Base-by-base conservation (phyloP, 192 early-diverging fungal genomes). In the Linnemannia zychae region DNA sequence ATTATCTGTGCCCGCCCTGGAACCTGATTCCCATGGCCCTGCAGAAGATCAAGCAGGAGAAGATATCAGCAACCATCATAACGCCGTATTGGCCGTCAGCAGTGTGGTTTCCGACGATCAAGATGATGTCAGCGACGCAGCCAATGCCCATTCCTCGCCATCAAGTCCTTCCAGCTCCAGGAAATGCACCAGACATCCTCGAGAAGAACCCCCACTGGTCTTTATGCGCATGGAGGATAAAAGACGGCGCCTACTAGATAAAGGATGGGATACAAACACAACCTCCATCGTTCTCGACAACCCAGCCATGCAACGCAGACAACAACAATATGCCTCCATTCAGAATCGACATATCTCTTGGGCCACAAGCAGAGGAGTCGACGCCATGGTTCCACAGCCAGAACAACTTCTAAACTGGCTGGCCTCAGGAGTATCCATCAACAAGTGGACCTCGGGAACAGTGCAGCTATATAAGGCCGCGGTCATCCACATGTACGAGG, bases 1-100 rank as follows among this genome's bases (percentile, higher is more conserved):
- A 22, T 76, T 82, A 82, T 44, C 6, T 74, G 0, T 82, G 80
- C 68, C 80, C 80, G 3, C 80, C 74, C 1, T 82, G 82, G 82
- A 84, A 78, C 47, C 72, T 84, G 0, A 47, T 78, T 15, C 57
- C 67, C 1, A 66, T 31, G 16, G 49, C 72, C 7, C 46, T 84
- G 5, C 65, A 75, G 72, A 70, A 63, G 52, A 28, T 84, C 7
- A 48, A 50, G 31, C 33, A 47, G 67, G 76, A 75, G 46, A 38
- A 44, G 36, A 9, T 71, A 7, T 12, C 46, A 12, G 82, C 82
- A 7, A 78, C 82, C 4, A 18, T 84, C 11, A 47, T 84, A 18
- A 84, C 76, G 4, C 77, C 77, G 12, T 18, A 65, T 46, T 84
- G 82, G 82, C 47, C 72, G 20, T 48, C 67, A 7, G 53, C 52